A percentile compares a stretch with the other conserved stretches of the same genome.
Conservation (phyloP, 1,284 basidiomycete genomes). For the Cutaneotrichosporon arboriforme region DNA sequence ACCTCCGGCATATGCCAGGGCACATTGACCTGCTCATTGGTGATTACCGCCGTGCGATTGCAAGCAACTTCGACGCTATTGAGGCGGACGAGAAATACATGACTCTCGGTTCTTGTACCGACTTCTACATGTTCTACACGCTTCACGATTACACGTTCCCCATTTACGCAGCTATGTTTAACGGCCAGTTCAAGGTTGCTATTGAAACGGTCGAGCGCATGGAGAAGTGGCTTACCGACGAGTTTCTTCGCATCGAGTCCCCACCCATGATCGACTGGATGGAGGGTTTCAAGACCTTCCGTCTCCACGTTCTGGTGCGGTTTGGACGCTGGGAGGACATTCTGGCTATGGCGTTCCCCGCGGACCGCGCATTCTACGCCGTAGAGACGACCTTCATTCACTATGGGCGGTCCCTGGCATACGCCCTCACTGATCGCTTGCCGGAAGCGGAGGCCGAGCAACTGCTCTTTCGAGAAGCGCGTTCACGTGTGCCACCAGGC, state of each 20-base stretch:
- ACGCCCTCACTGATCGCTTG: conserved; percentile 23
- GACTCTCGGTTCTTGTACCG: conserved; percentile 6
- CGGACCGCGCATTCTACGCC: conserved; percentile 27
- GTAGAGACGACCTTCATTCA: conserved; percentile 30
- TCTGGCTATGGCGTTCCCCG: conserved; percentile 21
- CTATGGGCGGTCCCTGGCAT: conserved; percentile 36
- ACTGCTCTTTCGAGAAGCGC: conserved; percentile 18
- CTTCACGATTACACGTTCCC: conserved; percentile 38
- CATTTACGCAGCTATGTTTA: conserved; percentile 42
- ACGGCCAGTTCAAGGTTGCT: conserved; percentile 32
- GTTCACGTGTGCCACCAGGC: conserved; percentile 15
- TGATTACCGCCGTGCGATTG: conserved; percentile 38
- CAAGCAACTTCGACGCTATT: conserved; percentile 28
- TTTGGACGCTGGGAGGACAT: conserved; percentile 43
- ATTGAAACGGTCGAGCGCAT: conserved; percentile 27
- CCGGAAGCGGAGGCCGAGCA: conserved; percentile 21
- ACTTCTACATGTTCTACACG: conserved; percentile 39
- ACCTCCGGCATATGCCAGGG: conserved; percentile 42
- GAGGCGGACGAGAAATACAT: conserved; percentile 35
- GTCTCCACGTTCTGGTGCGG: conserved; percentile 35
- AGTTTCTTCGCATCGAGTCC: conserved; percentile 20
- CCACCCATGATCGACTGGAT: conserved; percentile 36
- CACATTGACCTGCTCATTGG: conserved; percentile 43
- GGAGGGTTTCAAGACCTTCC: conserved; percentile 29
- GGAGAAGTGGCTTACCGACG: conserved; percentile 28